phyloP scores from a whole-genome alignment of 495 filamentous ascomycete genomes.

The Trypethelium eluteriae region DNA sequence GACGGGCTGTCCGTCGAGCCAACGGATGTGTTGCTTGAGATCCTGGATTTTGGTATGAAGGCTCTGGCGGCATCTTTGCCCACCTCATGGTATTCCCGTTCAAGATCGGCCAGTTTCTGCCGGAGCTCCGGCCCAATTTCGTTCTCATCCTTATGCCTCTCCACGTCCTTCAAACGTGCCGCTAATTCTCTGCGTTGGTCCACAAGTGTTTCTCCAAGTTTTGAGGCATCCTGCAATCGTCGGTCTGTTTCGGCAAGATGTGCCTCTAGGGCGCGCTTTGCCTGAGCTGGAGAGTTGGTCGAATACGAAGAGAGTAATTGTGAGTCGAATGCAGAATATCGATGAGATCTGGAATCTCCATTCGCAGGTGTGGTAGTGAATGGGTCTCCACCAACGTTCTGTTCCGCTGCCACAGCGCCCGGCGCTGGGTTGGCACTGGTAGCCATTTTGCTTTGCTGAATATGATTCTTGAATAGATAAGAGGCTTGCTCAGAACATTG shows the following conservation, averaged over 20 bases:
- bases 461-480: background rate
- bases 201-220: conserved; percentile 74
- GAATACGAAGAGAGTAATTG: conserved; percentile 72
- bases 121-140: conserved; percentile 79
- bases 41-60: conserved; percentile 76
- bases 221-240: conserved; percentile 81
- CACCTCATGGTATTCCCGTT: conserved; percentile 92
- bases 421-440: conserved; percentile 31
- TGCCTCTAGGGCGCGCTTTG: conserved; percentile 79
- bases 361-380: conserved; percentile 32
- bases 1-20: conserved; percentile 58
- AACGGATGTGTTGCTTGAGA: conserved; percentile 53
- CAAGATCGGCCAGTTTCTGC: conserved; percentile 74
- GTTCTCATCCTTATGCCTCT: conserved; percentile 66
- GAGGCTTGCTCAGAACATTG: background rate
- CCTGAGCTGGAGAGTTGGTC: conserved; percentile 70
- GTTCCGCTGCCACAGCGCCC: conserved; percentile 29
- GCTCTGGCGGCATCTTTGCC: conserved; percentile 82
- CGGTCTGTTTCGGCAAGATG: conserved; percentile 87
- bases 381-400: conserved; percentile 28
- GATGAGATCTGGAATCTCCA: conserved; percentile 47
- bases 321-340: conserved; percentile 71
- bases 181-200: conserved; percentile 74
- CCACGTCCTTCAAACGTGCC: conserved; percentile 75
- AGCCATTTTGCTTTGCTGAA: conserved; percentile 25